phyloP scores from a whole-genome alignment of 2,329 filamentous ascomycete species.

The Dactylella cylindrospora region DNA sequence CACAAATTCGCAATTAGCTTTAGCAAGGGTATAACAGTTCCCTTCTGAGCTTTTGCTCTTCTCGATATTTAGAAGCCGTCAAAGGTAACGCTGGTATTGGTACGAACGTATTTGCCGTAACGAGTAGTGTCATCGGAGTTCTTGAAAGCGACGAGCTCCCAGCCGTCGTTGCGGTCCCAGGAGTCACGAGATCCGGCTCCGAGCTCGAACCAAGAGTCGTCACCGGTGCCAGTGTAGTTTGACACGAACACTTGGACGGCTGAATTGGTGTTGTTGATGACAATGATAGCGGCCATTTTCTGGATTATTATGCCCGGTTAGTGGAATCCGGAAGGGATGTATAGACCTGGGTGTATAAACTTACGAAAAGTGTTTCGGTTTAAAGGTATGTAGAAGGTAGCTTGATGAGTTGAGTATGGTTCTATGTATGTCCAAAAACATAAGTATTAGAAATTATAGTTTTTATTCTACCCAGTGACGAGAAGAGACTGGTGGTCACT shows the following conservation, averaged over 20 bases:
- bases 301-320: not conserved
- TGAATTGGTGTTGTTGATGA: not conserved
- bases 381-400: too few species aligned
- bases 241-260: conserved; percentile 2
- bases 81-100: too few species aligned
- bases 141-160: conserved; percentile 1
- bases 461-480: too few species aligned
- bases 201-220: not conserved
- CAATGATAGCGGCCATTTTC: not conserved
- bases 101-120: not conserved
- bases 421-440: too few species aligned
- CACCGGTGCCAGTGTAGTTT: not conserved
- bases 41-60: too few species aligned
- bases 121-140: conserved; percentile 1
- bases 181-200: not conserved
- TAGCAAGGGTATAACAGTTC: too few species aligned
- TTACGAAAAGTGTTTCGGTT: not conserved
- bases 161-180: not conserved
- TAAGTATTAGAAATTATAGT: too few species aligned
- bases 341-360: not conserved
- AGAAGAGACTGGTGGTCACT: too few species aligned
- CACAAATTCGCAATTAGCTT: too few species aligned
- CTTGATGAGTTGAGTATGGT: too few species aligned
- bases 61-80: too few species aligned
- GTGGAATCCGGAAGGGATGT: not conserved